Percentiles rank a stretch among this genome's conserved stretches.
Evolutionary conservation across 1,139 yeast species (phyloP).

Genomic region (Sugiyamaella paludigena): DNA sequence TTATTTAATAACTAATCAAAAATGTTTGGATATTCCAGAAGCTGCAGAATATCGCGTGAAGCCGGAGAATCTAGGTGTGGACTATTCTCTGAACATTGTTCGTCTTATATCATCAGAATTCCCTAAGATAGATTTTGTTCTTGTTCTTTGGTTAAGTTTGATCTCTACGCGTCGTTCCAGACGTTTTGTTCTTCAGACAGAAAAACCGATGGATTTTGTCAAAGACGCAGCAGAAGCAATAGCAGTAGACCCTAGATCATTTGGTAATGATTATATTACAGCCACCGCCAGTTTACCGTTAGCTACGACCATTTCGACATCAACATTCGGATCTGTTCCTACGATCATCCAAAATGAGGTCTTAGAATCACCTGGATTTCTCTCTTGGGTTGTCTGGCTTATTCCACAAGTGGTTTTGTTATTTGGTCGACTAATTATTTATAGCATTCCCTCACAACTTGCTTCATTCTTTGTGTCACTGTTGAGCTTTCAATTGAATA

Average conservation of each 20-base stretch:
- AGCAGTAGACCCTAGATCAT: background rate
- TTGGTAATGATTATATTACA: background rate
- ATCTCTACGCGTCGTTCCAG: no score
- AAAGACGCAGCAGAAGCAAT: background rate
- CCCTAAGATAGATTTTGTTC: no score
- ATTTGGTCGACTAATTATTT: constrained; percentile 18
- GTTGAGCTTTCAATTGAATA: constrained; percentile 28
- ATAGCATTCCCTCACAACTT: constrained; percentile 21
- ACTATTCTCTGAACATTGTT: no score
- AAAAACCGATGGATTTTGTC: background rate
- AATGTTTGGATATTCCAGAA: no score
- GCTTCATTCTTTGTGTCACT: constrained; percentile 20
- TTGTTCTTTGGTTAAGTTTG: no score
- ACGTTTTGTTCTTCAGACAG: background rate
- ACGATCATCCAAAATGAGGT: background rate
- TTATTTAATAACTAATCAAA: no score
- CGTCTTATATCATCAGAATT: no score
- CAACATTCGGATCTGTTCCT: background rate
- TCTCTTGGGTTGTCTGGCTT: constrained; percentile 4
- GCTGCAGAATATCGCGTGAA: no score
- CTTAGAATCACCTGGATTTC: background rate
- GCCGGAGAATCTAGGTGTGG: no score
- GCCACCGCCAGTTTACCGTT: constrained; percentile 4
- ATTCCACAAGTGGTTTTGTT: constrained; percentile 19
- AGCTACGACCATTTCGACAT: constrained; percentile 6